A percentile compares a stretch with the other conserved stretches of the same genome.
Evolutionary conservation across 805 yeast genomes (phyloP).

Genomic region (Candida berthetii): DNA sequence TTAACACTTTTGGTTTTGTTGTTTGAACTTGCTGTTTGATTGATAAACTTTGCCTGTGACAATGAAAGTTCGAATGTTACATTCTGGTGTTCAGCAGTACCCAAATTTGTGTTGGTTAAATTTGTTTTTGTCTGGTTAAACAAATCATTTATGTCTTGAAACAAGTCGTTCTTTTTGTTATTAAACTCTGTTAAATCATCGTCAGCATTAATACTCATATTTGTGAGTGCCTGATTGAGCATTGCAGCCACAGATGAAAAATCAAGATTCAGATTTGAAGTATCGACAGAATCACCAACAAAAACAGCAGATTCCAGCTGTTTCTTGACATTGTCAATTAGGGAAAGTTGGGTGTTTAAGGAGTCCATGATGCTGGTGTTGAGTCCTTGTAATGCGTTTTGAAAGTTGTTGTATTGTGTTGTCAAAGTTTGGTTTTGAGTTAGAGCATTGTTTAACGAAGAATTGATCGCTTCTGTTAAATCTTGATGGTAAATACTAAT

Average conservation of each 20-base stretch:
- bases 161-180: neutral
- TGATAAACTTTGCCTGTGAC: neutral
- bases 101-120: neutral
- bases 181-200: neutral
- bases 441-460: neutral
- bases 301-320: neutral
- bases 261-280: neutral
- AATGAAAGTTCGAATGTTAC: neutral
- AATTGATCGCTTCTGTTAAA: neutral
- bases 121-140: neutral
- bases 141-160: neutral
- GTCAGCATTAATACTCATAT: neutral
- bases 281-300: slow-evolving; percentile 1
- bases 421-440: neutral
- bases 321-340: neutral
- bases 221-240: neutral
- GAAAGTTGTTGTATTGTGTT: neutral
- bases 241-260: neutral
- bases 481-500: neutral
- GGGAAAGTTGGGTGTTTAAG: neutral
- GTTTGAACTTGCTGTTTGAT: neutral
- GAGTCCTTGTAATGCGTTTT: neutral
- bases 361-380: neutral
- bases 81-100: neutral
- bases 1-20: neutral